Base-by-base conservation (phyloP, 306 rosid genomes). In the Quercus variabilis region DNA sequence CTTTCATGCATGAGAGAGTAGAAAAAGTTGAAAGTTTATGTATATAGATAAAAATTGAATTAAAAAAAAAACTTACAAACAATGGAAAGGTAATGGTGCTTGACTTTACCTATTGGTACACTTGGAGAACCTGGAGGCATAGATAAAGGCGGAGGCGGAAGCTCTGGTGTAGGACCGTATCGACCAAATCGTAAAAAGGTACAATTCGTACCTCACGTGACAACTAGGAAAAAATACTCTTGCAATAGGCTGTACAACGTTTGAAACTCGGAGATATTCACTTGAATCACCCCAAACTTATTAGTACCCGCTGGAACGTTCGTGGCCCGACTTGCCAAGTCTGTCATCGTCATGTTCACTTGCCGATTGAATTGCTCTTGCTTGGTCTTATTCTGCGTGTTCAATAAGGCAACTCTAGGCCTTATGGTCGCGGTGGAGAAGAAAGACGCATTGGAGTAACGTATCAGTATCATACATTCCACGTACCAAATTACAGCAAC, bases 201-300 rank as follows among this genome's bases (percentile, higher is more conserved):
- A 73, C 1, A 83, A 0, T 30, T 87, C 90, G n/a, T 78, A 87
- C 35, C 84, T 41, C 73, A 84, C 18, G 30, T 28, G 71, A 54
- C 90, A 87, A 17, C 86, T 83, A 10, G 86, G 84, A 17, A 9
- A 19, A 51, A 81, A 0, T 71, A 81, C 78, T 9, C 33, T 81
- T 1, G 52, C 87, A 23, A 23, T 15, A 80, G 69, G 41, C 4
- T 76, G 31, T 82, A 82, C 71, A 82, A 3, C 26, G n/a, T 33
- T 41, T 72, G 82, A 21, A 69, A 75, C 10, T 10, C 60, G 0
- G 54, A 33, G 12, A 78, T 11, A 1, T 13, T 20, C 19, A 4
- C 78, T 23, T 85, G 63, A 51, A 9, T 33, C 0, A 30, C 55
- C 1, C 57, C 76, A 35, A 78, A 82, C 23, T 64, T 77, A 52